Evolutionary conservation across 1,139 yeast species (phyloP).

Genomic region (Saccharomyces hybrid): DNA sequence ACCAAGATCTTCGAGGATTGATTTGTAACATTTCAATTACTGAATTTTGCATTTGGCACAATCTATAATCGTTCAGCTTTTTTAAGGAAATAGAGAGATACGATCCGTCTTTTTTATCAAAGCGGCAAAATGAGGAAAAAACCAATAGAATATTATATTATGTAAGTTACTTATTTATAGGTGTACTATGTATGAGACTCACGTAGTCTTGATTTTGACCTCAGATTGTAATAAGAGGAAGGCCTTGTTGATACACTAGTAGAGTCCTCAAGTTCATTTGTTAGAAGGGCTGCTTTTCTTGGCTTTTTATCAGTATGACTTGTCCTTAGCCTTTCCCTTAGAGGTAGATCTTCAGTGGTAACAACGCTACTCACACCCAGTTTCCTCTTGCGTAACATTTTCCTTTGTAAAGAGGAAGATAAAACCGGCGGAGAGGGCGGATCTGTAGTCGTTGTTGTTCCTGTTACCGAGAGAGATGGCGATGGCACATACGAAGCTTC

Average conservation of each 20-base stretch:
- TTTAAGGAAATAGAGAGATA: background rate
- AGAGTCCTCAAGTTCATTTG: constrained; percentile 13
- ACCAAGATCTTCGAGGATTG: background rate
- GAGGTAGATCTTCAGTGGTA: background rate
- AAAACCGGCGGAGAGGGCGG: background rate
- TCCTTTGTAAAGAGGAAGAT: background rate
- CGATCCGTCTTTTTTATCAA: background rate
- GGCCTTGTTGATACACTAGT: constrained; percentile 24
- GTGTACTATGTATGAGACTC: constrained; percentile 12
- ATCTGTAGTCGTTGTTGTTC: background rate
- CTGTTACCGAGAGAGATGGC: background rate
- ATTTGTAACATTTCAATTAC: background rate
- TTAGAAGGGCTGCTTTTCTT: constrained; percentile 18
- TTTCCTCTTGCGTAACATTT: background rate
- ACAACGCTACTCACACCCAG: background rate
- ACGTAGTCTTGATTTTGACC: constrained; percentile 31
- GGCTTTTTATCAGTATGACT: constrained; percentile 22
- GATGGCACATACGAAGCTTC: constrained; percentile 6
- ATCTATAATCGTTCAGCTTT: background rate
- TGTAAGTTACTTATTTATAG: background rate
- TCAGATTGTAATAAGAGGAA: constrained; percentile 28
- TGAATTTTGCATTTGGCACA: no score
- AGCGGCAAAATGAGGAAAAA: background rate
- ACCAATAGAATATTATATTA: background rate
- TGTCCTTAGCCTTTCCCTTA: constrained; percentile 16